A percentile compares a stretch with the other conserved stretches of the same genome.
Evolutionary conservation across 192 early-diverging fungal genomes (phyloP).

Genomic region (Geranomyces michiganensis): DNA sequence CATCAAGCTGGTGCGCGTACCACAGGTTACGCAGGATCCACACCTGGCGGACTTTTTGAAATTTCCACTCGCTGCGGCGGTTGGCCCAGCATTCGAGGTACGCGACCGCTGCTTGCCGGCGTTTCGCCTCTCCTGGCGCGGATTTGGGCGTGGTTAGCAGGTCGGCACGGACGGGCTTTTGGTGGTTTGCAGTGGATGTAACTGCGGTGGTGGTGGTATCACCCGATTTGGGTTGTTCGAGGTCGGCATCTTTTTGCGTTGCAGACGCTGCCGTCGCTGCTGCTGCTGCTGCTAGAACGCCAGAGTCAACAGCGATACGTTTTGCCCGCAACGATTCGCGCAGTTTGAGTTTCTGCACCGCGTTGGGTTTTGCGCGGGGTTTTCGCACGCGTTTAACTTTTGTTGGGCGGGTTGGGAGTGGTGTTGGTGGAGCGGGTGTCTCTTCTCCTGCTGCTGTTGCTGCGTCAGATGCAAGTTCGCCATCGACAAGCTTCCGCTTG

Average conservation of each 20-base stretch:
- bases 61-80: conserved; percentile 34
- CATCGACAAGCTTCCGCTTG: no score
- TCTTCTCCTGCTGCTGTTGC: no score
- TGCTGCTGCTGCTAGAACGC: not conserved
- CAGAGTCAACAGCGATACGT: not conserved
- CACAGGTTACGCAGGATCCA: conserved; percentile 44
- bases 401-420: no score
- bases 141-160: not conserved
- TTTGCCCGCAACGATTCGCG: conserved; percentile 12
- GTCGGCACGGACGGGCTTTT: not conserved
- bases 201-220: not conserved
- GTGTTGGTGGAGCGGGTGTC: no score
- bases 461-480: no score
- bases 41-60: conserved; percentile 43
- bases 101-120: conserved; percentile 26
- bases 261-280: not conserved
- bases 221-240: no score
- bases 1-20: conserved; percentile 34
- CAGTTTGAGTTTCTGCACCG: conserved; percentile 18
- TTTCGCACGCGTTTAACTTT: no score
- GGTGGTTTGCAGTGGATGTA: not conserved
- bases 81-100: conserved; percentile 31
- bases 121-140: conserved; percentile 19
- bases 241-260: not conserved
- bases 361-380: conserved; percentile 4